These are phyloP conservation scores for Hyaloscypha bicolor DNA, from an alignment of 495 filamentous ascomycete genomes.

Conservation along the genomic window DNA sequence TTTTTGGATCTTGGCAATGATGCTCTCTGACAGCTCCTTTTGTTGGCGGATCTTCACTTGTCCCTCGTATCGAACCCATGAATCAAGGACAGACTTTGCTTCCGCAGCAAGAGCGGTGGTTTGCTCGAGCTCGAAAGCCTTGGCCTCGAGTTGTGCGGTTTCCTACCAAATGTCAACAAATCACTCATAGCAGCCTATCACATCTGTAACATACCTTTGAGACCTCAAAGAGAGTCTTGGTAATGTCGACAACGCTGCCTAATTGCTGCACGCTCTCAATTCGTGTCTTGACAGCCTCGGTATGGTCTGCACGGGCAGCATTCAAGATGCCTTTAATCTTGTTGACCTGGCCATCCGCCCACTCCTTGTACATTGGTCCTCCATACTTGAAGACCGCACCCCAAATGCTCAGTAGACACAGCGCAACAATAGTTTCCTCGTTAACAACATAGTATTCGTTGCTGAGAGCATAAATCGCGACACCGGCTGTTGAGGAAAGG, in stretches of 20 bases:
- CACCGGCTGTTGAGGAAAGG: conserved; percentile 87
- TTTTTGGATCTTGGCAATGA: conserved; percentile 97
- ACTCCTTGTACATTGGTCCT: conserved; percentile 88
- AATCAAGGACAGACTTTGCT: conserved; percentile 94
- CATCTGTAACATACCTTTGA: conserved; percentile 71
- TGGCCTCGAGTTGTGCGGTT: conserved; percentile 91
- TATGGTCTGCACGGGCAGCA: conserved; percentile 90
- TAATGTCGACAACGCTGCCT: conserved; percentile 89
- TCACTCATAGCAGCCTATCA: not conserved
- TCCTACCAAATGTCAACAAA: conserved; percentile 60
- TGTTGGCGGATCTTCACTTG: conserved; percentile 99
- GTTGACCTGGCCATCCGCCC: conserved; percentile 82
- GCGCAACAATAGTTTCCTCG: conserved; percentile 90
- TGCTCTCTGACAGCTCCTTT: conserved; percentile 85
- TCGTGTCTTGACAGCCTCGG: conserved; percentile 86
- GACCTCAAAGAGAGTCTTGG: conserved; percentile 94
- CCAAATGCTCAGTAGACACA: conserved; percentile 90
- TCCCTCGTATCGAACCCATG: conserved; percentile 96
- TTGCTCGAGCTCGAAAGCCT: conserved; percentile 97
- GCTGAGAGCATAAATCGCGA: conserved; percentile 93
- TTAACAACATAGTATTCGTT: conserved; percentile 99
- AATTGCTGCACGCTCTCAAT: conserved; percentile 94
- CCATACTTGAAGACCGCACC: conserved; percentile 85
- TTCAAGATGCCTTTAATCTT: conserved; percentile 95
- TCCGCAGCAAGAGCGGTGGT: conserved; percentile 84